A percentile compares a stretch with the other conserved stretches of the same genome.
phyloP scores from a whole-genome alignment of 2,329 filamentous ascomycete genomes.

The Apiospora malaysiana region DNA sequence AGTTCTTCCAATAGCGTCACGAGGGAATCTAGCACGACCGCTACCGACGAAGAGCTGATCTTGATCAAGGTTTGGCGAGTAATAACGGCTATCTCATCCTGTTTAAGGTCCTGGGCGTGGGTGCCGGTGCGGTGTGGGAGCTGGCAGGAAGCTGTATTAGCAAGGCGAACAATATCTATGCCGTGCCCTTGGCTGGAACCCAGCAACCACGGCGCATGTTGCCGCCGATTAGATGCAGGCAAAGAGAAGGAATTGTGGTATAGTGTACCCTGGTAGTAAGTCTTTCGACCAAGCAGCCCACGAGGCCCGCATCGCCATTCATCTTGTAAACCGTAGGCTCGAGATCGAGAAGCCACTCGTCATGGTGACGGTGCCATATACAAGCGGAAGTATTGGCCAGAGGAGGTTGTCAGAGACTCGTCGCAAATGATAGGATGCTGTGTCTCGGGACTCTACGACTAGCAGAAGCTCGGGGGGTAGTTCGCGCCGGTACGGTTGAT shows the following conservation, averaged over 20 bases:
- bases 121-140: slow-evolving; percentile 69
- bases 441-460: slow-evolving; percentile 4
- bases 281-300: slow-evolving; percentile 67
- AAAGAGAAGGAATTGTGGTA: slow-evolving; percentile 22
- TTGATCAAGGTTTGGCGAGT: slow-evolving; percentile 67
- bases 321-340: slow-evolving; percentile 49
- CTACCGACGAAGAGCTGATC: slow-evolving; percentile 60
- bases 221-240: background rate
- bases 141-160: slow-evolving; percentile 42
- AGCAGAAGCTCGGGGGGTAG: background rate
- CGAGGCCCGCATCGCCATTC: slow-evolving; percentile 65
- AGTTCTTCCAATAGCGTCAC: slow-evolving; percentile 65
- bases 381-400: slow-evolving; percentile 8
- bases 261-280: slow-evolving; percentile 63
- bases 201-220: background rate
- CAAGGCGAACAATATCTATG: slow-evolving; percentile 20
- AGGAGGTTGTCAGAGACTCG: slow-evolving; percentile 2
- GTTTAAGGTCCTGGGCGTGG: slow-evolving; percentile 59
- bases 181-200: background rate
- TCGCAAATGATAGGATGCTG: background rate
- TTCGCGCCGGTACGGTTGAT: background rate
- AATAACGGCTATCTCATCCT: slow-evolving; percentile 66
- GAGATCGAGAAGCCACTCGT: slow-evolving; percentile 37
- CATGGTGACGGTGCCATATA: slow-evolving; percentile 42
- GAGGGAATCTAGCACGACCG: slow-evolving; percentile 61